Evolutionary conservation across 768 basidiomycete species (phyloP).

Genomic region (Pleurotus citrinopileatus): DNA sequence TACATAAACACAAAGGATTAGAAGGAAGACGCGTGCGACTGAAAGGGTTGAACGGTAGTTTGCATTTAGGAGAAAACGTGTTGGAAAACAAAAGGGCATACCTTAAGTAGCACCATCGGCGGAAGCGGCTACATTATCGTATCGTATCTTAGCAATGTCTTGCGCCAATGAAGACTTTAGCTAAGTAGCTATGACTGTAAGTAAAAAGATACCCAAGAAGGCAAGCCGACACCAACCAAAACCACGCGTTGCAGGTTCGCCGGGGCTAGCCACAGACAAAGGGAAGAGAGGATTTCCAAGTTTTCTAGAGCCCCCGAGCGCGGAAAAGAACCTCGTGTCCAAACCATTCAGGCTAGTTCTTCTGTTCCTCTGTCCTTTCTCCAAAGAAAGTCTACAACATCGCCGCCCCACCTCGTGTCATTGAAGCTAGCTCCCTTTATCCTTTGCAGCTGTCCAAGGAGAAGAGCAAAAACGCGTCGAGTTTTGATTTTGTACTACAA

Average conservation of each 20-base stretch:
- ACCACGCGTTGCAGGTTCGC: background rate
- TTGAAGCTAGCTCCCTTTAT: too few relatives aligned
- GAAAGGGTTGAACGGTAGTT: background rate
- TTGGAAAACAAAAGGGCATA: background rate
- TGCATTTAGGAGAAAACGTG: background rate
- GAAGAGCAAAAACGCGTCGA: background rate
- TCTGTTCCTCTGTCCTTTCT: background rate
- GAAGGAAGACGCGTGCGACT: background rate
- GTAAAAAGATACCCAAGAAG: background rate
- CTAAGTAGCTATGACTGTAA: too few relatives aligned
- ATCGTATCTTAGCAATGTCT: background rate
- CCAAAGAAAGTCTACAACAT: slow-evolving; percentile 6
- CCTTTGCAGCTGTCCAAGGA: background rate
- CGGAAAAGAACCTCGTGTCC: background rate
- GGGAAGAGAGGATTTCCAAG: background rate
- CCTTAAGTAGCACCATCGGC: too few relatives aligned
- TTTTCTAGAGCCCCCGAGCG: background rate
- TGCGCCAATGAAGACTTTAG: background rate
- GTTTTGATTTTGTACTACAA: background rate
- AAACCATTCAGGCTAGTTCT: background rate
- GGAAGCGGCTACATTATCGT: background rate
- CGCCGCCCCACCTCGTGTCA: background rate
- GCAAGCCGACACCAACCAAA: background rate
- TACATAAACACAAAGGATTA: too few relatives aligned
- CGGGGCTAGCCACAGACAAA: background rate